A percentile compares a stretch with the other conserved stretches of the same genome.
These are phyloP conservation scores for Penicillium cinerascens DNA, from an alignment of 495 filamentous ascomycete genomes.

Conservation along the genomic window DNA sequence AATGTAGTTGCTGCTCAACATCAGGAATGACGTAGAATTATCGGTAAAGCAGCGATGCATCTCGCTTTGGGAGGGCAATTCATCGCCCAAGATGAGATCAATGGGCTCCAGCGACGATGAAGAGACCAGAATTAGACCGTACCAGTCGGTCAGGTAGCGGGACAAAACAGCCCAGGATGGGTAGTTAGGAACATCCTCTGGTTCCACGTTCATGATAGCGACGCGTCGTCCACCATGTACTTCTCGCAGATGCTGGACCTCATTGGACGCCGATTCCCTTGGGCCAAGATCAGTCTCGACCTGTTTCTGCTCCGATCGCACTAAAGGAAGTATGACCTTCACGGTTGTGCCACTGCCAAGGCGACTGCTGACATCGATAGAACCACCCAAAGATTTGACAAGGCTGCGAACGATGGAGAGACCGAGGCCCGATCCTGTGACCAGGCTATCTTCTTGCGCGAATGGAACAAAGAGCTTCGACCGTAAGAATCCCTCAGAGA, in stretches of 20 bases:
- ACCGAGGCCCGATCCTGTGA: constrained; percentile 51
- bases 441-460: constrained; percentile 67
- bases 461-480: constrained; percentile 69
- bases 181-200: constrained; percentile 10
- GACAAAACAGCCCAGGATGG: constrained; percentile 23
- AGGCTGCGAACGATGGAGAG: constrained; percentile 55
- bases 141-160: constrained; percentile 40
- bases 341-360: constrained; percentile 51
- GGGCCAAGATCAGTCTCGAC: no score
- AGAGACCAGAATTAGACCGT: constrained; percentile 34
- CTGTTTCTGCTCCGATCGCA: constrained; percentile 31
- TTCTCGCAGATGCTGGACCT: constrained; percentile 22
- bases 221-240: constrained; percentile 21
- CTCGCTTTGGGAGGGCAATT: constrained; percentile 14
- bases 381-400: constrained; percentile 51
- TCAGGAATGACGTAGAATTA: constrained; percentile 18
- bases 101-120: constrained; percentile 14
- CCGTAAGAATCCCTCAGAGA: constrained; percentile 66
- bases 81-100: constrained; percentile 38
- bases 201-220: constrained; percentile 33
- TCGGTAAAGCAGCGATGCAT: not conserved
- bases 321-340: constrained; percentile 46
- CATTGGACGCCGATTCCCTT: constrained; percentile 2
- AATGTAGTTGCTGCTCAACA: constrained; percentile 30
- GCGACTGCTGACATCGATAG: constrained; percentile 49